Evolutionary conservation across 78 protist species (phyloP), one percentile per base, ranked within the genome.

Genomic region (Dictyostelium capitatum): DNA sequence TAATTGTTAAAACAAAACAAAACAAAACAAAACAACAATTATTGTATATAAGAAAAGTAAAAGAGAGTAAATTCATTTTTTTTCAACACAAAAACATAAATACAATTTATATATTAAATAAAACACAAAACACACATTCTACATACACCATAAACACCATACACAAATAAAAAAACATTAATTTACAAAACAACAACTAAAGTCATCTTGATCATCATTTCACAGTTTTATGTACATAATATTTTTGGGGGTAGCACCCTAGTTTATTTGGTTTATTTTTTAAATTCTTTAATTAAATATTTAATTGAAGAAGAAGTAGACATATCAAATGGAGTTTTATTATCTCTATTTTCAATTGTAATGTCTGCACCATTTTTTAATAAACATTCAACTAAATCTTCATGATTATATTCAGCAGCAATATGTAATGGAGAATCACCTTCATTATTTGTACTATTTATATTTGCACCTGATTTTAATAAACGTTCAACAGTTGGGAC

Each of bases 391-490:
- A 84, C 53, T 1, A 74, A 74, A n/a, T 84, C 82, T 14, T 84
- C 91, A 57, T 74, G 50, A 20, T 70, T 70, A n/a, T 54, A 84
- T 28, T 72, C 78, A 12, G 67, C 51, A 8, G 91, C 91, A 6
- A 84, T 84, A 30, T 84, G 91, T 15, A 80, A 64, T 15, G 91
- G 73, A 20, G 91, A 74, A 72, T 84, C 91, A 17, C 81, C 81
- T 30, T 84, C 77, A 15, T 19, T 64, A 57, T 84, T 59, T 37
- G 59, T 46, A 43, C 74, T 37, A 80, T 80, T 59, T n/a, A 80
- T 80, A 37, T 56, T 59, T 59, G 57, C 57, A 19, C 59, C 64
- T 10, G 56, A 37, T 80, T 54, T 79, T 59, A 80, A 46, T 59
- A 80, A 59, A n/a, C 81, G 57, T 57, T 72, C 67, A 47, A 84